Percentiles rank a stretch among this genome's conserved stretches.
Evolutionary conservation across 345 rosid species (phyloP).

Genomic region (Cardamine chenopodiifolia): DNA sequence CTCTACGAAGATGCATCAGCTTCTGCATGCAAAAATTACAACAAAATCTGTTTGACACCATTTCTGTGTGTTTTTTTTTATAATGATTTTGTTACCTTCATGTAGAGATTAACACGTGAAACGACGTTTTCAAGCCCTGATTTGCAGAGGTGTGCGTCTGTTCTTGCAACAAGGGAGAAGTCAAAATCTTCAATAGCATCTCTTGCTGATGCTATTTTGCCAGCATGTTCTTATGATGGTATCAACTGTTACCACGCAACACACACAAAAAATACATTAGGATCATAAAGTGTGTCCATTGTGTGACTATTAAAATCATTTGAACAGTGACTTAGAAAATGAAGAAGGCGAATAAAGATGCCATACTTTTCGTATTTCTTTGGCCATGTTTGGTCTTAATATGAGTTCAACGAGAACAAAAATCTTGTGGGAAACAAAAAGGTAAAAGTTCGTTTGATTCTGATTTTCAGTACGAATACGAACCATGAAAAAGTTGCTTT

Average conservation of each 20-base stretch:
- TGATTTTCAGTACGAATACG: no score
- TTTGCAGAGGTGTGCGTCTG: conserved; percentile 53
- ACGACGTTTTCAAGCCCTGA: conserved; percentile 47
- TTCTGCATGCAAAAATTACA: conserved; percentile 47
- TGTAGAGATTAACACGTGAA: conserved; percentile 37
- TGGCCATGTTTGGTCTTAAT: conserved; percentile 67
- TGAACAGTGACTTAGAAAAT: background rate
- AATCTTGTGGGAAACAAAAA: no score
- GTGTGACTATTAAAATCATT: background rate
- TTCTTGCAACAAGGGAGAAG: conserved; percentile 56
- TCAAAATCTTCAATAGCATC: conserved; percentile 56
- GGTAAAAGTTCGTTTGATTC: no score
- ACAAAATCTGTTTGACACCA: background rate
- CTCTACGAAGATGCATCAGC: conserved; percentile 62
- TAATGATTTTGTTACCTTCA: conserved; percentile 15
- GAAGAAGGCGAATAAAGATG: no score
- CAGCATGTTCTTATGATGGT: conserved; percentile 58
- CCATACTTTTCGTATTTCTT: conserved; percentile 51
- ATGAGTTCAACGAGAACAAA: no score
- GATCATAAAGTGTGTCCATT: background rate
- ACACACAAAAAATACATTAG: background rate
- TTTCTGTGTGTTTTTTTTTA: background rate
- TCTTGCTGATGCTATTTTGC: conserved; percentile 52
- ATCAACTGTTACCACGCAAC: conserved; percentile 55
- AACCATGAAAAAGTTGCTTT: no score